These are phyloP conservation scores for Lepidium aucheri DNA, from an alignment of 345 rosid genomes.

Conservation along the genomic window DNA sequence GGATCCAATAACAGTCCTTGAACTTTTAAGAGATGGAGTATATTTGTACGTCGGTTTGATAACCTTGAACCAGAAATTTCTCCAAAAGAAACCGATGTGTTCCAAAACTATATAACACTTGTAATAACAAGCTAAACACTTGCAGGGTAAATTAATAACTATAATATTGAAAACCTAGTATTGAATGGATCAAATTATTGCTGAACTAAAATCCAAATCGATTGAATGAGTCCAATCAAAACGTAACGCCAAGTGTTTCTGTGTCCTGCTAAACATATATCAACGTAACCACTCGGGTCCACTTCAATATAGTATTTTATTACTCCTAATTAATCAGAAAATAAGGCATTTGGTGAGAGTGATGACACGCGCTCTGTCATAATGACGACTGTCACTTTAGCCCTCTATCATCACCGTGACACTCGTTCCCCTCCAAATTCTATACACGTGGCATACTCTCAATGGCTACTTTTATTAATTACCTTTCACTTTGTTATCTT, in stretches of 20 bases:
- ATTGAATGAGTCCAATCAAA: neutral
- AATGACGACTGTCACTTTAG: constrained; percentile 26
- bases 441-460: neutral
- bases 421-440: neutral
- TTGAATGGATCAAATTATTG: neutral
- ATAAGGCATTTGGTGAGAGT: constrained; percentile 9
- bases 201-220: neutral
- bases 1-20: too few species aligned
- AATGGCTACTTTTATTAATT: neutral
- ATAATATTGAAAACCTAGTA: neutral
- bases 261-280: neutral
- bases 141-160: neutral
- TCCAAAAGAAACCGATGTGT: neutral
- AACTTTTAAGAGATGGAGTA: too few species aligned
- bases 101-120: neutral
- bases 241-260: constrained; percentile 3
- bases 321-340: neutral
- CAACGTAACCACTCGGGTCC: constrained; percentile 13
- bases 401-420: constrained; percentile 21
- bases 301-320: neutral
- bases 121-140: neutral
- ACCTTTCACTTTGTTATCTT: neutral
- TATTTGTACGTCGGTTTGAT: too few species aligned
- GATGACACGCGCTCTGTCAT: constrained; percentile 24
- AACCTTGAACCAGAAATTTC: neutral